Base-by-base conservation (phyloP, 805 yeast genomes). In the Schwanniomyces yamadae region DNA sequence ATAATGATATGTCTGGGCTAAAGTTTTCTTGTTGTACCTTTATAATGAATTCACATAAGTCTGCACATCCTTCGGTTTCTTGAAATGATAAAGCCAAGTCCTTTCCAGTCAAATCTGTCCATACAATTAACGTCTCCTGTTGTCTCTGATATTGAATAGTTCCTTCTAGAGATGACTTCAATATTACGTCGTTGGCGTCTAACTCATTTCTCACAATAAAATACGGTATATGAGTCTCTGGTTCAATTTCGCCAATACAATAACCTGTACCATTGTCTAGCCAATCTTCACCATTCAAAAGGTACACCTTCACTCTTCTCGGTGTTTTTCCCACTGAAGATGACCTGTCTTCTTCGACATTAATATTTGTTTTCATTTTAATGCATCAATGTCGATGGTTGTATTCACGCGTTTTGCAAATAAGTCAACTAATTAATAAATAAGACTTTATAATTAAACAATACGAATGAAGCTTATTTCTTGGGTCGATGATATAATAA, bases 1-100 rank as follows among this genome's bases (percentile, higher is more conserved):
- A 66, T 11, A 88, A 61, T 7, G 91, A 79, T 9, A 89, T 85
- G 31, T 73, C 73, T 5, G 75, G 84, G 55, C 77, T 85, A 35
- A 70, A 49, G 34, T 49, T 54, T 28, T 66, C 72, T 46, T 75
- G 78, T 52, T 84, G 91, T 2, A 80, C 80, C 36, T 72, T 72
- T 13, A 85, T 75, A 17, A 90, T 71, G 53, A 88, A 90, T 33
- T 86, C 91, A 55, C 96, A 88, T 28, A 90, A 52, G 5, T 80
- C 76, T 9, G 85, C 76, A 59, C 99, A 91, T 0, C 97, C 98
- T 30, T 82, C 84, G 23, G 86, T 80, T 50, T 89, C 97, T 58
- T 91, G 96, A 58, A 91, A 91, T 30, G 95, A 84, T 16, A 91
- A 68, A 1, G 98, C 98, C 44, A 87, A 78, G 57, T 88, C 95